Percentiles rank a stretch among this genome's conserved stretches.
Evolutionary conservation across 1,284 basidiomycete species (phyloP).

Genomic region (Naganishia albida): DNA sequence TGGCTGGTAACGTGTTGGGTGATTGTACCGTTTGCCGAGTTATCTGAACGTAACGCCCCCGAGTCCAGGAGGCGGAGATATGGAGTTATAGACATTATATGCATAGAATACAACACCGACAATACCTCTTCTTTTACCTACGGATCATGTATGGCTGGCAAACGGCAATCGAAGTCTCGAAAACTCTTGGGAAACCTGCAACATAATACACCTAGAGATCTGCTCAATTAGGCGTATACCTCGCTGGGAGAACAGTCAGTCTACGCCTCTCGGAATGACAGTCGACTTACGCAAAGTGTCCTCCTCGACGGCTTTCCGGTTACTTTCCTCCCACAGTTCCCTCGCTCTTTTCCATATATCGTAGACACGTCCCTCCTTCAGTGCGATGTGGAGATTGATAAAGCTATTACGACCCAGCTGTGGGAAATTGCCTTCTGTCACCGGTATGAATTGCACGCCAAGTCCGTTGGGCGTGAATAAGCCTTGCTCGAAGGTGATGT

Average conservation of each 20-base stretch:
- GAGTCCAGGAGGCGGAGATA: too few relatives aligned
- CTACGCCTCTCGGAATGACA: too few relatives aligned
- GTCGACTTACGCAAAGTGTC: slow-evolving; percentile 13
- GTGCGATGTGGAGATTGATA: slow-evolving; percentile 17
- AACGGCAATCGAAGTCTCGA: too few relatives aligned
- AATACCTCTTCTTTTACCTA: too few relatives aligned
- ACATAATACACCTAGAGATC: too few relatives aligned
- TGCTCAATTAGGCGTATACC: slow-evolving; percentile 14
- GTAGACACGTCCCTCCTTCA: slow-evolving; percentile 17
- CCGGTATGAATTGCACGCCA: slow-evolving; percentile 7
- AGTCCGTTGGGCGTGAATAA: slow-evolving; percentile 22
- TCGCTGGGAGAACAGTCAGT: slow-evolving; percentile 1
- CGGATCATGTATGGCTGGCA: too few relatives aligned
- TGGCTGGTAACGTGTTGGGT: slow-evolving; percentile 20
- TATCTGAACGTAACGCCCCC: too few relatives aligned
- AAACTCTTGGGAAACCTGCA: too few relatives aligned
- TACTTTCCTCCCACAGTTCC: slow-evolving; percentile 20
- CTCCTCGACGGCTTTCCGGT: slow-evolving; percentile 1
- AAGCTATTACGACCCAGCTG: slow-evolving; percentile 7
- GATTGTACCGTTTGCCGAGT: background rate
- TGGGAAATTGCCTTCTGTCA: slow-evolving; percentile 17
- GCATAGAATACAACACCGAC: background rate
- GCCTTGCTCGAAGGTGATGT: slow-evolving; percentile 22
- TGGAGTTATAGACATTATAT: background rate
- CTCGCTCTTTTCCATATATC: slow-evolving; percentile 20